Evolutionary conservation across 2,329 filamentous ascomycete genomes (phyloP), one percentile per base, ranked within the genome.

Genomic region (Nemania bipapillata): DNA sequence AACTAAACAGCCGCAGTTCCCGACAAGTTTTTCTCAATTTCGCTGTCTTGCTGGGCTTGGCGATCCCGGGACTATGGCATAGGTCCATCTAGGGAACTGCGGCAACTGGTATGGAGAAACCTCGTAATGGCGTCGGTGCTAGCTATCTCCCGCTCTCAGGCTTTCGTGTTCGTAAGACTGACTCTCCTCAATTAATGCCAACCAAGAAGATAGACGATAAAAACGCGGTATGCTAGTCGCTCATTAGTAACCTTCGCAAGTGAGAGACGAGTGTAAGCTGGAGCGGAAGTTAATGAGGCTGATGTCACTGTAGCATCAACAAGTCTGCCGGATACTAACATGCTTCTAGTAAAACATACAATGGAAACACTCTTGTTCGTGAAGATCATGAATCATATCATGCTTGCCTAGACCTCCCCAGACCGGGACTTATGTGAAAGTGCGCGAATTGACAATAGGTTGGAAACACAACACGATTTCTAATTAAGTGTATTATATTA

Each of bases 401-500:
- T 28, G 35, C 17, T 20, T 26, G 5, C 24, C 11, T 22, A 42
- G 45, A 20, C 28, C 30, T 32, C 4, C 9, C 9, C n/a, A n/a
- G 40, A 50, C 50, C 52, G 15, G 7, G 32, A 45, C 7, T 20
- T 28, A 47, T 47, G 15, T 28, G 45, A 40, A 50, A 22, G 5
- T 22, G 32, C 20, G 26, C 24, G 6, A 22, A 42, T 42, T 8
- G 8, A 7, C 26, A 22, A 2, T 12, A 26, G 26, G 11, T 11
- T 17, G 17, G 26, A n/a, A 35, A 40, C 22, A 15, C 12, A 59
- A 40, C 15, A 28, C 5, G 22, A 50, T 20, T 20, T 42, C 17
- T 12, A 2, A 56, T 62, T 35, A 28, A 55, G 32, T 12, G 12
- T 54, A 59, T 54, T 52, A 63, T 17, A 37, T 64, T n/a, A n/a